Evolutionary conservation across 495 filamentous ascomycete species (phyloP), one percentile per base, ranked within the genome.

Genomic region (Pseudotulostoma volvatum): DNA sequence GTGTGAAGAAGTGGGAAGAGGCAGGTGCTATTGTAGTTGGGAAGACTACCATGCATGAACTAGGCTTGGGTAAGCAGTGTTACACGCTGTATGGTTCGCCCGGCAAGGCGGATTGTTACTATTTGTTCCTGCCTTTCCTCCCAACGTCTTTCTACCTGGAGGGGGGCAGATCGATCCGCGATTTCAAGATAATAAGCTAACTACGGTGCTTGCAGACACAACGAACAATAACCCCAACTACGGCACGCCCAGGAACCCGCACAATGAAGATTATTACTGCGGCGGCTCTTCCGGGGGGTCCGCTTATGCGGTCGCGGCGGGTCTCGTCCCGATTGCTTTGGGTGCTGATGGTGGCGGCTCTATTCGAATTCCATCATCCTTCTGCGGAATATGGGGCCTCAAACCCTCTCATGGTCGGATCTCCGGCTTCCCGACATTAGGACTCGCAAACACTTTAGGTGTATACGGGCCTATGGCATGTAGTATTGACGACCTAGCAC

Each of bases 21-120:
- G 76, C 74, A 0, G 88, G 88, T 1, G 86, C 77, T 8, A 69
- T 95, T 31, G 64, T 93, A 14, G 53, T 94, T 37, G 88, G 85
- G 9, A 93, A 92, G 59, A 69, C 76, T 18, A 87, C 74, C 31
- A 93, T 95, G 88, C 86, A 95, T 56, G 87, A 96, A 59, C 54
- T 92, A 4, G 88, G 88, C 3, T 59, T 81, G 20, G 75, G 74
- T 75, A 50, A 48, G 63, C 56, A 11, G 16, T 19, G 9, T 13
- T 28, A 17, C n/a, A n/a, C n/a, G n/a, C n/a, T n/a, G n/a, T n/a
- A n/a, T n/a, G 11, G 13, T 17, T 14, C 18, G 9, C 11, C 15
- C n/a, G n/a, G n/a, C n/a, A n/a, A n/a, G n/a, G n/a, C n/a, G n/a
- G n/a, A n/a, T n/a, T n/a, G n/a, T n/a, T n/a, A n/a, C n/a, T n/a